phyloP scores from a whole-genome alignment of 495 filamentous ascomycete species.

The Tricharina praecox region DNA sequence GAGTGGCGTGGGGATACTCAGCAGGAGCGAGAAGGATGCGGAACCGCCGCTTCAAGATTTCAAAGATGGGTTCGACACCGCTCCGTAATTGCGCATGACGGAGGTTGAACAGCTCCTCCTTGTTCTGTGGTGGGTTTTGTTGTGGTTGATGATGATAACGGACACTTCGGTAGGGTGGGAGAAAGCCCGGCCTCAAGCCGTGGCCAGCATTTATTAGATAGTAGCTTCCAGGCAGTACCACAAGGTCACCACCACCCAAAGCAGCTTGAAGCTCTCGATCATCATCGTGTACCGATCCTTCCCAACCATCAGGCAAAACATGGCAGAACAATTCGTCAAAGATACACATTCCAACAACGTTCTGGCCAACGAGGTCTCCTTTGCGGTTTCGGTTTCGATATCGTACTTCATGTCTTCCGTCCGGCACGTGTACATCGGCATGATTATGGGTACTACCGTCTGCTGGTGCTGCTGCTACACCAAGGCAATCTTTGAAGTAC shows the following conservation, averaged over 20 bases:
- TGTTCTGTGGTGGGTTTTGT: neutral
- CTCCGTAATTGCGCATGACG: constrained; percentile 8
- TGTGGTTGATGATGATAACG: constrained; percentile 5
- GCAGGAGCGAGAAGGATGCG: neutral
- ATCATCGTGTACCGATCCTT: constrained; percentile 9
- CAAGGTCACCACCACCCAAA: constrained; percentile 1
- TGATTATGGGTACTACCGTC: too few species aligned
- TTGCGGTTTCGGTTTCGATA: constrained; percentile 5
- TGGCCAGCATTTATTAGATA: constrained; percentile 12
- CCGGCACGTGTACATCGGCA: too few species aligned
- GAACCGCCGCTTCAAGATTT: constrained; percentile 8
- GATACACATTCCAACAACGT: constrained; percentile 6
- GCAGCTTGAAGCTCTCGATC: too few species aligned
- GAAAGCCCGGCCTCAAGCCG: neutral
- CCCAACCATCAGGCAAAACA: constrained; percentile 10
- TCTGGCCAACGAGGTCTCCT: constrained; percentile 7
- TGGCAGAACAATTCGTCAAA: constrained; percentile 10
- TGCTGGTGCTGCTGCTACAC: too few species aligned
- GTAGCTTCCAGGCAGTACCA: constrained; percentile 1
- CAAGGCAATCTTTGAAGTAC: constrained; percentile 14
- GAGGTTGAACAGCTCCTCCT: constrained; percentile 10
- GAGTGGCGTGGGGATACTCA: constrained; percentile 1
- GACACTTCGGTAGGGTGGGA: constrained; percentile 8
- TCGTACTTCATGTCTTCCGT: constrained; percentile 11
- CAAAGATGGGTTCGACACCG: constrained; percentile 10